These are phyloP conservation scores for Monotropa hypopitys DNA, from an alignment of 179 eudicot species.

Conservation along the genomic window DNA sequence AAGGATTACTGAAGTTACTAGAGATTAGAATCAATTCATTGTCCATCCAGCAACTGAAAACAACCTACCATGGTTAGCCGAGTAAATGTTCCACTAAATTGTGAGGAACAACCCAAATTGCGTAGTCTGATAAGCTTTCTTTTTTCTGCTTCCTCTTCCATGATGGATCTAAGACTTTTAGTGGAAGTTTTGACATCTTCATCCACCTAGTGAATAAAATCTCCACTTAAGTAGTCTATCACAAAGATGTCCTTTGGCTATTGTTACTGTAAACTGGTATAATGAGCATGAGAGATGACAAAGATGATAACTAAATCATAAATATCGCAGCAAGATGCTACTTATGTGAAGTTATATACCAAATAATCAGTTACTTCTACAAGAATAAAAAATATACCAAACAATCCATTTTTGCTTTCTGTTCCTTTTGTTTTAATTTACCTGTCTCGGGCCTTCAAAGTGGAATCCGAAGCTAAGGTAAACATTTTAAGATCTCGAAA, in stretches of 20 bases:
- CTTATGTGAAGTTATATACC: not conserved
- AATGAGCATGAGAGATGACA: not conserved
- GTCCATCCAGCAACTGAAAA: slow-evolving; percentile 7
- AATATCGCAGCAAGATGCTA: not conserved
- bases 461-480: not conserved
- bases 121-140: slow-evolving; percentile 45
- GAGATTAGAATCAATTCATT: not conserved
- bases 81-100: slow-evolving; percentile 75
- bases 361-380: not conserved
- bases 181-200: slow-evolving; percentile 41
- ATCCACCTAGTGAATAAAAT: slow-evolving; percentile 34
- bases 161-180: slow-evolving; percentile 51
- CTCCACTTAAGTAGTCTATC: not conserved
- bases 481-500: not conserved
- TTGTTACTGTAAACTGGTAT: not conserved
- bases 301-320: not conserved
- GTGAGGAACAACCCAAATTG: slow-evolving; percentile 44
- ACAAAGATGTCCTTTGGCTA: not conserved
- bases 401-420: not conserved
- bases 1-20: slow-evolving; percentile 9
- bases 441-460: not conserved
- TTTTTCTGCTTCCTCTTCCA: slow-evolving; percentile 72
- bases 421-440: not conserved
- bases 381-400: not conserved
- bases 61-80: slow-evolving; percentile 62